Evolutionary conservation across 2,329 filamentous ascomycete species (phyloP).

Genomic region (Metarhizium sp.): DNA sequence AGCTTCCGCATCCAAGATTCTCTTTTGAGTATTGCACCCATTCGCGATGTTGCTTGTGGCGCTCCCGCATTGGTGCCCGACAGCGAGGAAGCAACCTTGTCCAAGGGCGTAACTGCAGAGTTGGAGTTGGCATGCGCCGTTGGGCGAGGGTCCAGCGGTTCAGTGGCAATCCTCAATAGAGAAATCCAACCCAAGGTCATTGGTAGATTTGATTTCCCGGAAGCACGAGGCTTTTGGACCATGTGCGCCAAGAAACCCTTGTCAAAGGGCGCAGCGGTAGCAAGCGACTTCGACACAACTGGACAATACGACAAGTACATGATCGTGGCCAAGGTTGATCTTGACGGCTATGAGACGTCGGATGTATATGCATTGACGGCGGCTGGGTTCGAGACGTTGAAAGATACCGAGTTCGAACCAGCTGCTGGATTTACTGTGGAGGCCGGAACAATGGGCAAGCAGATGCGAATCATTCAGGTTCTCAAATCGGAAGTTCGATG

Average conservation of each 20-base stretch:
- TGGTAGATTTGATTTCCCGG: slow-evolving; percentile 61
- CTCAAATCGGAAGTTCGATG: slow-evolving; percentile 78
- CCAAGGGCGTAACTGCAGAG: slow-evolving; percentile 40
- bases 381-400: slow-evolving; percentile 63
- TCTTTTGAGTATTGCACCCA: slow-evolving; percentile 69
- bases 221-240: slow-evolving; percentile 73
- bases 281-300: slow-evolving; percentile 46
- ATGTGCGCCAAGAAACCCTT: slow-evolving; percentile 59
- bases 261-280: slow-evolving; percentile 46
- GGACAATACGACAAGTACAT: slow-evolving; percentile 69
- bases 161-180: slow-evolving; percentile 67
- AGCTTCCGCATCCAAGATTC: slow-evolving; percentile 69
- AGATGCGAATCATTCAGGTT: slow-evolving; percentile 78
- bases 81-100: slow-evolving; percentile 33
- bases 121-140: slow-evolving; percentile 51
- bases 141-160: slow-evolving; percentile 56
- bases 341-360: slow-evolving; percentile 64
- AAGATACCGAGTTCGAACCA: slow-evolving; percentile 83
- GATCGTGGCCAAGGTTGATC: slow-evolving; percentile 66
- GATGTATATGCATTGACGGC: slow-evolving; percentile 69
- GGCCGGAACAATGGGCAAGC: slow-evolving; percentile 71
- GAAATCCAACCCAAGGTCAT: slow-evolving; percentile 66
- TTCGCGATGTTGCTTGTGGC: slow-evolving; percentile 66
- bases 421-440: slow-evolving; percentile 81
- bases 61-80: slow-evolving; percentile 35